Evolutionary conservation across 1,284 basidiomycete species (phyloP), one percentile per base, ranked within the genome.

Genomic region (Violaceomyces palustris): DNA sequence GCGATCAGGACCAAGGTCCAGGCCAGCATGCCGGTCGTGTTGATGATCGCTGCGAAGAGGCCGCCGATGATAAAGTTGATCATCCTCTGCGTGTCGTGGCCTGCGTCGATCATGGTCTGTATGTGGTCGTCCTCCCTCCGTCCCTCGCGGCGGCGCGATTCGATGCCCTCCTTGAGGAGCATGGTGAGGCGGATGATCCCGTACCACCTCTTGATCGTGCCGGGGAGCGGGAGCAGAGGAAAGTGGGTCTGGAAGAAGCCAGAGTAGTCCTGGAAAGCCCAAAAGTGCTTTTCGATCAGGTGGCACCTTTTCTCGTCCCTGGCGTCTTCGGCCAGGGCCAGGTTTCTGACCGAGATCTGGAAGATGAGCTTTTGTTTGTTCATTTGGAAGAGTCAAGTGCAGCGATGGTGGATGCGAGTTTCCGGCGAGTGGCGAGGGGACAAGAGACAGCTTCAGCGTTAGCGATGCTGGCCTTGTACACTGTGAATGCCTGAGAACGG

Each of bases 41-140:
- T 64, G 45, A 64, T 58, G 35, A 64, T 61, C 17, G 61, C 56
- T 8, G 61, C 61, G 35, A 64, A 64, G 3, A 64, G 42, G 3
- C 41, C 43, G 22, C 53, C 47, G 49, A 61, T 53, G 35, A 60
- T 39, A 18, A 57, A 60, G 14, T 50, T 53, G 23, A 56, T 54
- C 19, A 56, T 57, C 5, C 44, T 25, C 8, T 44, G 38, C 3
- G 36, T 26, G 2, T 39, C 38, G 5, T 43, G 35, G 10, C 45
- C 53, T 6, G 47, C 34, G 27, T 64, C 61, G 23, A 64, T 45
- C 49, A 64, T 50, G 17, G 49, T 45, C 23, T 53, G 52, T 12
- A 55, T 44, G 23, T 57, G 47, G 35, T 64, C 61, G 31, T 57
- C 49, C 31, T 64, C 61, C 4, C 45, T 15, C 5, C 49, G 30